phyloP scores from a whole-genome alignment of 108 stramenopile genomes.

The Nitzschia putrida region DNA sequence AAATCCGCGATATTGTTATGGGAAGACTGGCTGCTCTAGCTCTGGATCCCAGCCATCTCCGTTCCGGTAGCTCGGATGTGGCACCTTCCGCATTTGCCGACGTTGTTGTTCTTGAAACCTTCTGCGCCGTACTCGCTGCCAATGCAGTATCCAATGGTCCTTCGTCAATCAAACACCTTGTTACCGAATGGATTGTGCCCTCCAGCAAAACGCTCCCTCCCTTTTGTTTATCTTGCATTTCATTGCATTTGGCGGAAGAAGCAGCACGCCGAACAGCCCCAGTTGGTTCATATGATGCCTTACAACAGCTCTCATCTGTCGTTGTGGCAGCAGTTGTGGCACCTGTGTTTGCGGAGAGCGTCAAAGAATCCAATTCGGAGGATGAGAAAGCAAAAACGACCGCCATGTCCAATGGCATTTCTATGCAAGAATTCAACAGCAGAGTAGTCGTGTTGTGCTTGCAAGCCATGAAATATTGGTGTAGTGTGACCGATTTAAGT shows the following conservation, averaged over 20 bases:
- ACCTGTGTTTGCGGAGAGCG: slow-evolving; percentile 53
- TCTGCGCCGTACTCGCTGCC: slow-evolving; percentile 67
- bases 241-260: slow-evolving; percentile 56
- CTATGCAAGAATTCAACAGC: slow-evolving; percentile 19
- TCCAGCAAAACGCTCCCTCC: slow-evolving; percentile 47
- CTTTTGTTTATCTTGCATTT: slow-evolving; percentile 50
- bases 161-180: slow-evolving; percentile 53
- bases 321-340: slow-evolving; percentile 49
- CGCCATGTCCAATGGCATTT: slow-evolving; percentile 9
- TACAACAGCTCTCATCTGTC: slow-evolving; percentile 50
- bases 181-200: slow-evolving; percentile 80
- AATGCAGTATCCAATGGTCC: slow-evolving; percentile 79
- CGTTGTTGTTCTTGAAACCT: slow-evolving; percentile 66
- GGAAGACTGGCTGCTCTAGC: slow-evolving; percentile 76
- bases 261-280: slow-evolving; percentile 50
- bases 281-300: slow-evolving; percentile 52
- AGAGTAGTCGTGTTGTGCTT: slow-evolving; percentile 45
- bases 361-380: slow-evolving; percentile 16
- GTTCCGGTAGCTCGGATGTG: neutral
- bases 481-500: slow-evolving; percentile 49
- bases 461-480: slow-evolving; percentile 49
- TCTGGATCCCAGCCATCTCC: slow-evolving; percentile 61
- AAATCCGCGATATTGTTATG: slow-evolving; percentile 76
- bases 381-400: neutral
- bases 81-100: slow-evolving; percentile 60